phyloP scores from a whole-genome alignment of 2,329 filamentous ascomycete species.

The Aspergillus ibericus region DNA sequence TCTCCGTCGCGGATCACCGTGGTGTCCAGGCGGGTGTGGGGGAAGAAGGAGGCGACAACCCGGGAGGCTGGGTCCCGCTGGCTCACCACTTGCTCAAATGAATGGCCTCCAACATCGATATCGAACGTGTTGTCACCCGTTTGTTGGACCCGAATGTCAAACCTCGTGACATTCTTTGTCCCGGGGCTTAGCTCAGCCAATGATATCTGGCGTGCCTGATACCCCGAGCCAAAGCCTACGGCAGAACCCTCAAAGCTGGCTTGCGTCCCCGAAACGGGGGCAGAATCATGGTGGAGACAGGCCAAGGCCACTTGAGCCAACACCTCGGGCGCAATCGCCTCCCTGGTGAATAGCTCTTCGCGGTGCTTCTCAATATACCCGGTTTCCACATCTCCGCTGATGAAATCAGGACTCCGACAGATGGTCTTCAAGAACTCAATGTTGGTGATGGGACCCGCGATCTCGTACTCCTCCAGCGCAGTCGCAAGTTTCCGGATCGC shows the following conservation, averaged over 20 bases:
- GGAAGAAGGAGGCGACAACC: constrained; percentile 73
- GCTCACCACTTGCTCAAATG: constrained; percentile 49
- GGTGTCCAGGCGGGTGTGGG: constrained; percentile 73
- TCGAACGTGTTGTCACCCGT: constrained; percentile 51
- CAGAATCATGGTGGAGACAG: constrained; percentile 56
- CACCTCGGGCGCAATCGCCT: constrained; percentile 66
- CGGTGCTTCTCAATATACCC: constrained; percentile 92
- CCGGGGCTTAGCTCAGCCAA: constrained; percentile 51
- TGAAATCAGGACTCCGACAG: constrained; percentile 77
- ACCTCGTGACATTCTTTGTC: constrained; percentile 38
- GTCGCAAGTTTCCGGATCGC: constrained; percentile 79
- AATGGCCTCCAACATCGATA: constrained; percentile 45
- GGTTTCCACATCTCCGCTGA: constrained; percentile 86
- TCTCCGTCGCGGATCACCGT: constrained; percentile 63
- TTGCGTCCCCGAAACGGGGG: constrained; percentile 26
- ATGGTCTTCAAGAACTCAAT: constrained; percentile 93
- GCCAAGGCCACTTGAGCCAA: constrained; percentile 85
- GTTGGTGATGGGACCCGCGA: constrained; percentile 90
- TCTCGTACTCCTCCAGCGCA: constrained; percentile 84
- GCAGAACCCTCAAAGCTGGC: constrained; percentile 33
- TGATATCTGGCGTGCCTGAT: constrained; percentile 63
- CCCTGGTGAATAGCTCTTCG: constrained; percentile 70
- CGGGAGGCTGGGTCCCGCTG: constrained; percentile 48
- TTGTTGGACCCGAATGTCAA: constrained; percentile 54
- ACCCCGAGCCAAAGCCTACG: constrained; percentile 62